Percentiles rank a stretch among this genome's conserved stretches.
Evolutionary conservation across 441 rosid genomes (phyloP).

Genomic region (Erodium moschatum): DNA sequence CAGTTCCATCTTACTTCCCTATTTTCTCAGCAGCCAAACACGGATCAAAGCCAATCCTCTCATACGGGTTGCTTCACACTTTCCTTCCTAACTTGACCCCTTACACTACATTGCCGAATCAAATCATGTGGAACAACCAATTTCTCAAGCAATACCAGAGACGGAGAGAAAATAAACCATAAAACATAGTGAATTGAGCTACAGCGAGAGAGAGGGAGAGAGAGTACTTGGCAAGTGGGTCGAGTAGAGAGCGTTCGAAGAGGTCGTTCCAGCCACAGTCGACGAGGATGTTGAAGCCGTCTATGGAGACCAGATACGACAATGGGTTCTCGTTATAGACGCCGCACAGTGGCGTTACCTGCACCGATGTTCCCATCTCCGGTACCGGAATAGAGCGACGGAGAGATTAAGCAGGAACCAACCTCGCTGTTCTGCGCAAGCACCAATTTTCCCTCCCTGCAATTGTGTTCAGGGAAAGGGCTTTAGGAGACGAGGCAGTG

Average conservation of each 20-base stretch:
- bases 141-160: not conserved
- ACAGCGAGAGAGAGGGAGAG: not conserved
- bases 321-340: slow-evolving; percentile 89
- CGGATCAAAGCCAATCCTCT: not conserved
- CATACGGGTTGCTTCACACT: not conserved
- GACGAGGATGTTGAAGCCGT: slow-evolving; percentile 74
- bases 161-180: not conserved
- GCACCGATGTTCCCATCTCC: slow-evolving; percentile 88
- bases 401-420: not conserved
- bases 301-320: slow-evolving; percentile 77
- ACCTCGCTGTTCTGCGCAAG: not conserved
- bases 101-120: not conserved
- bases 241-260: slow-evolving; percentile 72
- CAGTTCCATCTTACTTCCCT: not conserved
- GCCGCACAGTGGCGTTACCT: slow-evolving; percentile 69
- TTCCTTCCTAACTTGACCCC: not conserved
- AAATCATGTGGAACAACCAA: not conserved
- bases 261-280: slow-evolving; percentile 99
- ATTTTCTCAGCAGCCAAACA: not conserved
- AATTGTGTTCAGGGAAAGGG: not conserved
- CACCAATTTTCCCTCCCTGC: too few species aligned
- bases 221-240: slow-evolving; percentile 70
- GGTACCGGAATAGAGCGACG: not conserved
- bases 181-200: not conserved
- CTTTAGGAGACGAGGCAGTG: not conserved